Evolutionary conservation across 306 rosid genomes (phyloP).

Genomic region (Rubus parviflorus): DNA sequence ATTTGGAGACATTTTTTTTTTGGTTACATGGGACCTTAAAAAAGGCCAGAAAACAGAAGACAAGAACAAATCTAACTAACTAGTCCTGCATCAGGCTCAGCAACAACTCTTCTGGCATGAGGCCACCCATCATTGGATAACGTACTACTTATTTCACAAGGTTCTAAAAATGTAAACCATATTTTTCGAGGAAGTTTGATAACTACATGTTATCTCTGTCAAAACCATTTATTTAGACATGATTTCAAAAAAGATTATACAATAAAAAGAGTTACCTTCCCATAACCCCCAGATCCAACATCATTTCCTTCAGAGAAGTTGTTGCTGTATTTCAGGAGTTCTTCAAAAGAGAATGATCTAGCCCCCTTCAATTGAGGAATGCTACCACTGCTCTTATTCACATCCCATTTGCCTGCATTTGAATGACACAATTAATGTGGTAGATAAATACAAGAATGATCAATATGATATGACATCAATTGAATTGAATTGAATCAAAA

Average conservation of each 20-base stretch:
- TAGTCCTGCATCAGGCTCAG: too few species aligned
- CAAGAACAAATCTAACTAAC: too few species aligned
- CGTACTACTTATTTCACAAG: not conserved
- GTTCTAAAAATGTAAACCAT: not conserved
- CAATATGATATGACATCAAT: not conserved
- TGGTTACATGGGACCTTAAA: too few species aligned
- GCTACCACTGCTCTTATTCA: constrained; percentile 33
- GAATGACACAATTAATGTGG: constrained; percentile 18
- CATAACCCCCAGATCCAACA: constrained; percentile 78
- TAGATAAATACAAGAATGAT: not conserved
- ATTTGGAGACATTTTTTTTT: too few species aligned
- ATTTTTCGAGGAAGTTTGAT: not conserved
- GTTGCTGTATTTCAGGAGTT: constrained; percentile 57
- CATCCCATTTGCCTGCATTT: constrained; percentile 30
- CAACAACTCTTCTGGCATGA: too few species aligned
- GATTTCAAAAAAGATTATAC: not conserved
- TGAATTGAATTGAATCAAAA: not conserved
- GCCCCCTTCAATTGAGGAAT: constrained; percentile 69
- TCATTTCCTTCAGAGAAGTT: constrained; percentile 48
- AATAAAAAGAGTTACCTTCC: constrained; percentile 47
- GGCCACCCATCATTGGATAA: too few species aligned
- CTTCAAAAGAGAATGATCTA: constrained; percentile 64
- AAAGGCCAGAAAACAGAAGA: too few species aligned
- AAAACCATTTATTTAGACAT: not conserved
- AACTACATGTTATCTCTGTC: not conserved